These are phyloP conservation scores for Liriodendron chinense DNA, from an alignment of 164 flowering plant genomes.

Conservation along the genomic window DNA sequence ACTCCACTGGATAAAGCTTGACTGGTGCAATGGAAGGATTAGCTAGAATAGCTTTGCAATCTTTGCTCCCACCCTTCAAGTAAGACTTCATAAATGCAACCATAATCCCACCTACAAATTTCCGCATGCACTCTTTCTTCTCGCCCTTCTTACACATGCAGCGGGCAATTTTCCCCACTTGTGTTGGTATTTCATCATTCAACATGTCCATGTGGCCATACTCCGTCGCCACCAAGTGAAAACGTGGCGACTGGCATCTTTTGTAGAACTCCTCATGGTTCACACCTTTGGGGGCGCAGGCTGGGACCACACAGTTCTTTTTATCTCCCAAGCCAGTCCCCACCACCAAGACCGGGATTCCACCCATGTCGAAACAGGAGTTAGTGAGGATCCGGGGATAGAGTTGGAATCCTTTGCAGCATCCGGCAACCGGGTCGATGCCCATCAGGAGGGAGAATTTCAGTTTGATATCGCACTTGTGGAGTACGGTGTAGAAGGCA, in stretches of 20 bases:
- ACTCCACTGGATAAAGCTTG: constrained; percentile 11
- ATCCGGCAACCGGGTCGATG: constrained; percentile 53
- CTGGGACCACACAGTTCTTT: not conserved
- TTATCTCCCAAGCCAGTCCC: constrained; percentile 40
- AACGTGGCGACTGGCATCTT: constrained; percentile 23
- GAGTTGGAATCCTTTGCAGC: not conserved
- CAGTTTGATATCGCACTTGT: not conserved
- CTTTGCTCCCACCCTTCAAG: constrained; percentile 30
- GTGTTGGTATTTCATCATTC: not conserved
- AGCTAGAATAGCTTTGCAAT: constrained; percentile 27
- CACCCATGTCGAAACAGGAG: constrained; percentile 25
- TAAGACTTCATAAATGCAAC: constrained; percentile 39
- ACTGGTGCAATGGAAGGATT: constrained; percentile 32
- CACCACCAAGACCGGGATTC: constrained; percentile 51
- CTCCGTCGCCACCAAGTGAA: constrained; percentile 26
- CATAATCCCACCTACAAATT: constrained; percentile 38
- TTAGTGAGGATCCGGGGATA: constrained; percentile 29
- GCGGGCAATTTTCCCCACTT: not conserved
- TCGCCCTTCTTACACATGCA: constrained; percentile 22
- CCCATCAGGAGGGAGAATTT: constrained; percentile 37
- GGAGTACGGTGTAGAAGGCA: constrained; percentile 46
- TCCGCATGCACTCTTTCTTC: constrained; percentile 34
- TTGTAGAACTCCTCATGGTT: constrained; percentile 35
- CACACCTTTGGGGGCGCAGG: constrained; percentile 39
- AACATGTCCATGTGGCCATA: constrained; percentile 49